phyloP scores from a whole-genome alignment of 176 grass and related monocot species.

The Cymbopogon citratus region DNA sequence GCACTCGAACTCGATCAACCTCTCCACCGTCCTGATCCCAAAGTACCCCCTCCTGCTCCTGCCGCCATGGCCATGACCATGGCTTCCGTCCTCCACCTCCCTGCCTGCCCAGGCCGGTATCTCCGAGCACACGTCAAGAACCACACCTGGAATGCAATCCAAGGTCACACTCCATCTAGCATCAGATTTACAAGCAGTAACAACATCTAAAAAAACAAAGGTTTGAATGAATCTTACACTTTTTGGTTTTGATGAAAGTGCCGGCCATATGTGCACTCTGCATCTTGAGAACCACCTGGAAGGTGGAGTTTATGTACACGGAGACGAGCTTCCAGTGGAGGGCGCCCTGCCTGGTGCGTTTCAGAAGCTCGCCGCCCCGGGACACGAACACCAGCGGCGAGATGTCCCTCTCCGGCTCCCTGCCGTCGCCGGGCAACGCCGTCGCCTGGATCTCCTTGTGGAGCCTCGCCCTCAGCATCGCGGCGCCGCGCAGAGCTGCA shows the following conservation, averaged over 20 bases:
- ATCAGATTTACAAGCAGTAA: no score
- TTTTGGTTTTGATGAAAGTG: slow-evolving; percentile 86
- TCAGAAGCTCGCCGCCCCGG: slow-evolving; percentile 79
- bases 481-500: slow-evolving; percentile 65
- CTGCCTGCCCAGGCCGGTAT: slow-evolving; percentile 77
- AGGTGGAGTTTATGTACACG: slow-evolving; percentile 55
- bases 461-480: slow-evolving; percentile 77
- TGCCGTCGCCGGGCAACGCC: slow-evolving; percentile 40
- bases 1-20: slow-evolving; percentile 88
- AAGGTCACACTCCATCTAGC: no score
- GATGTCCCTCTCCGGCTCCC: slow-evolving; percentile 46
- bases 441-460: slow-evolving; percentile 70
- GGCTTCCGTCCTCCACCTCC: slow-evolving; percentile 57
- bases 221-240: slow-evolving; percentile 43
- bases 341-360: slow-evolving; percentile 84
- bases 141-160: slow-evolving; percentile 36
- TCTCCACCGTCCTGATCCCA: slow-evolving; percentile 62
- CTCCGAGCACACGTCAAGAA: slow-evolving; percentile 57
- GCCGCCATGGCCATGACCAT: background rate
- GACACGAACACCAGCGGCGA: slow-evolving; percentile 73
- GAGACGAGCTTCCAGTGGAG: slow-evolving; percentile 95
- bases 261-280: slow-evolving; percentile 91
- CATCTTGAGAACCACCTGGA: slow-evolving; percentile 82
- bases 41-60: slow-evolving; percentile 59
- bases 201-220: no score